Evolutionary conservation across 2,329 filamentous ascomycete species (phyloP).

Genomic region (Chaetomiaceae sp.): DNA sequence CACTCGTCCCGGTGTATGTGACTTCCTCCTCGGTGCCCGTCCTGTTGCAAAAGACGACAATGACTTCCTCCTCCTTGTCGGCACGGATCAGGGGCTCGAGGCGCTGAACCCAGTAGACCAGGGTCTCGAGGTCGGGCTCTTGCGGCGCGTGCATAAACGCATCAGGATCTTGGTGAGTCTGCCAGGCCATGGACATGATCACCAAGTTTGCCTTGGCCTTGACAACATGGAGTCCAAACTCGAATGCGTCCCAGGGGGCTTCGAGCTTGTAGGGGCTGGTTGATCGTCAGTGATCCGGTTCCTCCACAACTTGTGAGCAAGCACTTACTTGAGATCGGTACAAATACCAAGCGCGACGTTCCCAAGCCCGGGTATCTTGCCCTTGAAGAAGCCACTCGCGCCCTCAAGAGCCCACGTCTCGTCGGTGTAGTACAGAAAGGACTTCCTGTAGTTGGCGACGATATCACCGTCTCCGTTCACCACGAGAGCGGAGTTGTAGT

Average conservation of each 20-base stretch:
- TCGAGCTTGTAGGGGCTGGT: constrained; percentile 48
- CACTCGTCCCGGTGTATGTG: constrained; percentile 69
- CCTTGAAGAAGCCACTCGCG: constrained; percentile 45
- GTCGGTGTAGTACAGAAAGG: constrained; percentile 55
- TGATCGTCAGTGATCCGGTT: constrained; percentile 18
- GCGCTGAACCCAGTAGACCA: constrained; percentile 71
- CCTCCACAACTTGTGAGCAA: neutral
- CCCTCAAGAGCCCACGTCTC: constrained; percentile 60
- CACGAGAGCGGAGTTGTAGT: constrained; percentile 53
- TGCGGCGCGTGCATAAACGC: constrained; percentile 44
- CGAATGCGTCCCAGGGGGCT: constrained; percentile 45
- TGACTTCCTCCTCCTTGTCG: constrained; percentile 53
- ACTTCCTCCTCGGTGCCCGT: constrained; percentile 62
- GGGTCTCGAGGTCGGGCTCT: constrained; percentile 66
- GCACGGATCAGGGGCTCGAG: constrained; percentile 60
- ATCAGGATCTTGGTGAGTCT: constrained; percentile 52
- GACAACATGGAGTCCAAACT: constrained; percentile 55
- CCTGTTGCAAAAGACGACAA: constrained; percentile 68
- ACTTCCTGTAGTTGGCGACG: constrained; percentile 58
- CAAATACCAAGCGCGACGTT: constrained; percentile 57
- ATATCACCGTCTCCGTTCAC: constrained; percentile 57
- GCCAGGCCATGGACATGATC: constrained; percentile 74
- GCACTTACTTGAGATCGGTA: constrained; percentile 58
- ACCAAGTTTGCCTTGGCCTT: constrained; percentile 55
- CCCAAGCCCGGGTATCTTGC: constrained; percentile 45